phyloP scores from a whole-genome alignment of 768 basidiomycete species.

The Heimioporus sp. region DNA sequence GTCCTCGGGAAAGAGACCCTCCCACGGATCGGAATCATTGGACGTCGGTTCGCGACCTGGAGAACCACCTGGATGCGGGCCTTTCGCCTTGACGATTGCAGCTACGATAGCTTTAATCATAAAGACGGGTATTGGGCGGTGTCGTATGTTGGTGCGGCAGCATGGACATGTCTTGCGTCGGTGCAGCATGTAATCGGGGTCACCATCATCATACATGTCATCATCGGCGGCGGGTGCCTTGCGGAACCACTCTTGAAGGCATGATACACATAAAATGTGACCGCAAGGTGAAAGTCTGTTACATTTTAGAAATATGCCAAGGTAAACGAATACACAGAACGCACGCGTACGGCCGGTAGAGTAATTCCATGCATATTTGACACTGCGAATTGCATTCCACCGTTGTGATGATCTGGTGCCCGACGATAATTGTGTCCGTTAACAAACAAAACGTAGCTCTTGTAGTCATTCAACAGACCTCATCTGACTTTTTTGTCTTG shows the following conservation, averaged over 20 bases:
- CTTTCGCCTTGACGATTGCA: conserved; percentile 46
- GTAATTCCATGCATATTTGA: conserved; percentile 75
- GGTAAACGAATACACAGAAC: conserved; percentile 24
- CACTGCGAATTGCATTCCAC: conserved; percentile 65
- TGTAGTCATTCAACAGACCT: conserved; percentile 38
- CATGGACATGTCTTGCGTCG: conserved; percentile 73
- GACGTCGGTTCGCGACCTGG: conserved; percentile 29
- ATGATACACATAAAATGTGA: conserved; percentile 69
- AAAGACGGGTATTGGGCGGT: conserved; percentile 67
- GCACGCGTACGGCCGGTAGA: conserved; percentile 65
- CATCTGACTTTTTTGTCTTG: conserved; percentile 53
- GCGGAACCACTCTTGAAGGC: conserved; percentile 78
- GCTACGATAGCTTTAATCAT: conserved; percentile 59
- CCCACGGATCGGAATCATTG: conserved; percentile 62
- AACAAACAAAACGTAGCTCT: neutral
- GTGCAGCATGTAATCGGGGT: conserved; percentile 46
- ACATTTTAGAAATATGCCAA: conserved; percentile 5
- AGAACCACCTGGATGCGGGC: conserved; percentile 14
- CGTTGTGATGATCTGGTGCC: conserved; percentile 45
- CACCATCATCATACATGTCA: conserved; percentile 42
- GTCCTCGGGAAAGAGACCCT: conserved; percentile 57
- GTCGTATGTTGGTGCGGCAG: conserved; percentile 56
- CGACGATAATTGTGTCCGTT: neutral
- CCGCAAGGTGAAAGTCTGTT: conserved; percentile 71
- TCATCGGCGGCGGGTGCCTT: conserved; percentile 53